Conservation (phyloP, 2,329 filamentous ascomycete genomes). For the Trichoderma polysporum region DNA sequence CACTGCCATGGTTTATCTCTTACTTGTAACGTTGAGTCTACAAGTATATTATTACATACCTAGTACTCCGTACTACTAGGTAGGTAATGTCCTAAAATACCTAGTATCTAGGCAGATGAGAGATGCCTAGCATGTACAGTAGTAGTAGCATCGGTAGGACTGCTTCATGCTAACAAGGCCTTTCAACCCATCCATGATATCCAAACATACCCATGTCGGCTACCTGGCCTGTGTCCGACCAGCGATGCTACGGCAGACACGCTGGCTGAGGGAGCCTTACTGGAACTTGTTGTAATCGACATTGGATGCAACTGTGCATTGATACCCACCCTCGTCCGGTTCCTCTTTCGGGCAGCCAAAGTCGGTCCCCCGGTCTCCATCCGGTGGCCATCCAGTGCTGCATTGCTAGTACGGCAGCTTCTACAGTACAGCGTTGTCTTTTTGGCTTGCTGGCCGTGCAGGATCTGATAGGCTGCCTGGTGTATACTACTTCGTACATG, state of each 20-base stretch:
- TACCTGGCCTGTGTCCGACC: neutral
- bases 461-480: neutral
- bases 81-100: too few species aligned
- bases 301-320: constrained; percentile 7
- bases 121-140: neutral
- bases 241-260: neutral
- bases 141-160: neutral
- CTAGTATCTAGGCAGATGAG: too few species aligned
- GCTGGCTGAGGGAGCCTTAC: too few species aligned
- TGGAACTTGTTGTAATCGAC: neutral
- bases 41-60: neutral
- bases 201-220: neutral
- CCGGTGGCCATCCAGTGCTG: neutral
- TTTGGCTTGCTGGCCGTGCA: too few species aligned
- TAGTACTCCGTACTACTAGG: neutral
- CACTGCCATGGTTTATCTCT: neutral
- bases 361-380: neutral
- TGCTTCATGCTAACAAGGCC: too few species aligned
- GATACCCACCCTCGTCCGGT: neutral
- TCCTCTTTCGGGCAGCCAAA: neutral
- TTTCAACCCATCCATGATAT: neutral
- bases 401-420: too few species aligned
- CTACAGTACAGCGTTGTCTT: too few species aligned
- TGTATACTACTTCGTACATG: neutral
- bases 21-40: neutral